These are phyloP conservation scores for Drosera capensis DNA, from an alignment of 148 eudicot species.

Conservation along the genomic window DNA sequence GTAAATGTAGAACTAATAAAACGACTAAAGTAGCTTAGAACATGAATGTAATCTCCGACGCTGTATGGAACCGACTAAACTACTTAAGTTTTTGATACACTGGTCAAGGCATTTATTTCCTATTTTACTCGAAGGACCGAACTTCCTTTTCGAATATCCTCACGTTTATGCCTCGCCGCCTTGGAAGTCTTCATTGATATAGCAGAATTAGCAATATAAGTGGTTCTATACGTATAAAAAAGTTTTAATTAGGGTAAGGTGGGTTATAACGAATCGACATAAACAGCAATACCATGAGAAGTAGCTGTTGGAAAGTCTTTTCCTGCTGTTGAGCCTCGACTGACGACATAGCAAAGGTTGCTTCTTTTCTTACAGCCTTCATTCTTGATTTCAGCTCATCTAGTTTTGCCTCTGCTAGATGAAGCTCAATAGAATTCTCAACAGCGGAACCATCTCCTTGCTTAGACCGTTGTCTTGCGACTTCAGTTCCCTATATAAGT, in stretches of 20 bases:
- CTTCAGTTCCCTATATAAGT: constrained; percentile 48
- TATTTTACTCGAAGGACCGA: no score
- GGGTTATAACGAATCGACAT: neutral
- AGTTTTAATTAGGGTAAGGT: no score
- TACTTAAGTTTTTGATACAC: no score
- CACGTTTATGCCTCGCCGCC: no score
- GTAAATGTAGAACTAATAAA: no score
- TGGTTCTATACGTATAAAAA: no score
- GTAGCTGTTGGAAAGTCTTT: constrained; percentile 52
- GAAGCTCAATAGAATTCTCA: constrained; percentile 41
- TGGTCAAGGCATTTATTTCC: no score
- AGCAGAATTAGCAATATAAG: neutral
- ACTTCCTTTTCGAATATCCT: no score
- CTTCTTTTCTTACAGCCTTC: constrained; percentile 63
- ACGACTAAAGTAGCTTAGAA: no score
- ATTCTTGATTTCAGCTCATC: constrained; percentile 50
- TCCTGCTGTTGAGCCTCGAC: constrained; percentile 75
- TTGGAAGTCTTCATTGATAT: no score
- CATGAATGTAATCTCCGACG: no score
- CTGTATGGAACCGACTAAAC: no score
- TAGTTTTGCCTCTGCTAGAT: constrained; percentile 51
- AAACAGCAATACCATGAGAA: constrained; percentile 36
- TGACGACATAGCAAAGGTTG: constrained; percentile 59
- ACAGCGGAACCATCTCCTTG: constrained; percentile 23
- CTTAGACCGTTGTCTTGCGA: constrained; percentile 47